phyloP scores from a whole-genome alignment of 1,284 basidiomycete species.

The Fomitopsis palustris region DNA sequence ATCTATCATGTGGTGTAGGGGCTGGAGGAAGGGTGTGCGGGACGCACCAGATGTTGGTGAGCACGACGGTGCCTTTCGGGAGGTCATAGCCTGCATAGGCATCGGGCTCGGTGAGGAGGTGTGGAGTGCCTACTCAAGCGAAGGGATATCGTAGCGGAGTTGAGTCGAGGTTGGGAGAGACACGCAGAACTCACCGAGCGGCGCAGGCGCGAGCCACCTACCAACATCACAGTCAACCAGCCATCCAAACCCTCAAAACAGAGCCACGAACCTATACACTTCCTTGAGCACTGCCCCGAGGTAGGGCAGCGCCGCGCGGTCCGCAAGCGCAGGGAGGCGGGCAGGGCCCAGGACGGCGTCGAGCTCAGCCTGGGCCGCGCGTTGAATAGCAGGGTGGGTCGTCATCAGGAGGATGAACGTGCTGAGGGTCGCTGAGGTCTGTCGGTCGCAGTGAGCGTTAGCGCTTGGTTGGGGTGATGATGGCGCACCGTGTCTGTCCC shows the following conservation, averaged over 20 bases:
- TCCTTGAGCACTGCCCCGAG: constrained; percentile 31
- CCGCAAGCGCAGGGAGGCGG: constrained; percentile 44
- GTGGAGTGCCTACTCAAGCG: constrained; percentile 18
- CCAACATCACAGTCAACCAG: too few species aligned
- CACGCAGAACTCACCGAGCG: constrained; percentile 17
- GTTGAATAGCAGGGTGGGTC: constrained; percentile 43
- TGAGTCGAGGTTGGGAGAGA: neutral
- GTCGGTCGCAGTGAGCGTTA: neutral
- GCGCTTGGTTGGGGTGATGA: neutral
- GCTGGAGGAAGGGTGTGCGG: too few species aligned
- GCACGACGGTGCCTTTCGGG: constrained; percentile 19
- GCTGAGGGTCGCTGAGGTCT: constrained; percentile 44
- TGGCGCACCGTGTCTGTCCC: constrained; percentile 23
- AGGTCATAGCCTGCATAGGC: constrained; percentile 19
- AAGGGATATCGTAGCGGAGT: neutral
- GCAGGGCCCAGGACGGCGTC: constrained; percentile 44
- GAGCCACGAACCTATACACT: constrained; percentile 15
- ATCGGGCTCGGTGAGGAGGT: constrained; percentile 16
- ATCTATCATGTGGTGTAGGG: neutral
- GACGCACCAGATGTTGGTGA: constrained; percentile 25
- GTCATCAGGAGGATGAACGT: constrained; percentile 49
- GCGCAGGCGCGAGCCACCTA: constrained; percentile 21
- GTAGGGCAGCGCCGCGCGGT: constrained; percentile 43
- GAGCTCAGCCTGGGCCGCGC: constrained; percentile 51
- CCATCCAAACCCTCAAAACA: neutral